Base-by-base conservation (phyloP, 192 early-diverging fungal species). In the Umbelopsis ramanniana region DNA sequence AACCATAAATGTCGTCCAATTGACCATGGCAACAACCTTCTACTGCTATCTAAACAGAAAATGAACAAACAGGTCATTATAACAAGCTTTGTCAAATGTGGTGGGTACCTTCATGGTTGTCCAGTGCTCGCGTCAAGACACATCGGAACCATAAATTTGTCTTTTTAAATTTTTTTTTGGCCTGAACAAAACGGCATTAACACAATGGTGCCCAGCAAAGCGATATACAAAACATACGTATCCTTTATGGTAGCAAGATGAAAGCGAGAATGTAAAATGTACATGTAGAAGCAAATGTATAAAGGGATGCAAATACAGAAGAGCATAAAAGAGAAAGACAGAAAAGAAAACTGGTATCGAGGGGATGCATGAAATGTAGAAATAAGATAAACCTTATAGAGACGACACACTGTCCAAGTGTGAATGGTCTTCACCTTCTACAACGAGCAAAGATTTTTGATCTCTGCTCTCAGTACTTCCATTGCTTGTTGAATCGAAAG, bases 1-100 rank as follows among this genome's bases (percentile, higher is more conserved):
- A 77, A 19, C 81, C 79, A 80, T 98, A 99, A 69, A 99, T 97
- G 48, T 87, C 84, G 72, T 98, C 96, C 46, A 99, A 85, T 81
- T 92, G 83, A 29, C 96, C 97, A 70, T 99, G 98, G 81, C 94
- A 95, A 82, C 98, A 99, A 3, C 98, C 98, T 84, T 97, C 93
- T 57, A 98, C 76, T 23, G 97, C 98, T 68, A 99, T 90, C 74
- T 83, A 76, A 17, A n/a, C 48, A 43, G 40, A 7, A 0, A 43
- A 43, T 43, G 40, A 43, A 5, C 17, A 8, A 19, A 50, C 5
- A 50, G 5, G 48, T 50, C 17, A 19, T 6, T 17, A 21, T 17
- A 50, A n/a, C 15, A 50, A 50, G n/a, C 2, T 15, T 10, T 21
- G 48, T 50, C 6, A 15, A 17, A 15, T 46, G 48, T 9, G 17